A percentile compares a stretch with the other conserved stretches of the same genome.
Conservation (phyloP, 75 land plant species). For the Picea sitchensis region DNA sequence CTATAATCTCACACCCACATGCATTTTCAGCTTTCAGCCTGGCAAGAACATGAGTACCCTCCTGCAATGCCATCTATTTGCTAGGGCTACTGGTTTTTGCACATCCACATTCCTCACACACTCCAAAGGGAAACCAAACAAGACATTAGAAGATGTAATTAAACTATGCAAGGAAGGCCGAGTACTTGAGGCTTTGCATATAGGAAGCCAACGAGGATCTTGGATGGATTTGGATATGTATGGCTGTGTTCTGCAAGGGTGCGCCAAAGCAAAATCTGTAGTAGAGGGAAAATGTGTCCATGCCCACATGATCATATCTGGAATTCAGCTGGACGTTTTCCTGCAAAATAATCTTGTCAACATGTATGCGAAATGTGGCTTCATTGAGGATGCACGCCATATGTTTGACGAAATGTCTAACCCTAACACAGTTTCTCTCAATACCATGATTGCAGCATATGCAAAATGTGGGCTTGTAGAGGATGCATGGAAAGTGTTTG, state of each 20-base stretch:
- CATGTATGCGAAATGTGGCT: conserved; percentile 41
- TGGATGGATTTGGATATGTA: neutral
- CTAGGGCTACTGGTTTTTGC: too few relatives aligned
- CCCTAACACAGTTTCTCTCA: conserved; percentile 30
- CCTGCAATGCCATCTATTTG: too few relatives aligned
- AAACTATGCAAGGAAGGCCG: neutral
- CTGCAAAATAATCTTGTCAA: conserved; percentile 38
- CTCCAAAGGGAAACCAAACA: too few relatives aligned
- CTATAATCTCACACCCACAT: neutral
- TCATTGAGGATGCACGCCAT: conserved; percentile 13
- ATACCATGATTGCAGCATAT: conserved; percentile 40
- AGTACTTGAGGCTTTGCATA: neutral
- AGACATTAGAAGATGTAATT: neutral
- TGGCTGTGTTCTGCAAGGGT: conserved; percentile 14
- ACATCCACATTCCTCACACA: too few relatives aligned
- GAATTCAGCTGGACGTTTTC: conserved; percentile 28
- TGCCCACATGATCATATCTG: conserved; percentile 31
- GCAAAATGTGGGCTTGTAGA: conserved; percentile 23
- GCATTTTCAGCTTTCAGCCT: too few relatives aligned
- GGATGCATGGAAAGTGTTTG: conserved; percentile 26
- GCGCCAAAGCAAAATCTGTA: conserved; percentile 16
- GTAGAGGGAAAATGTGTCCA: conserved; percentile 39
- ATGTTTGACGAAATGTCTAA: conserved; percentile 40
- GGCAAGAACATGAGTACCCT: too few relatives aligned
- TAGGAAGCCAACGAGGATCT: neutral